phyloP scores from a whole-genome alignment of 2,329 filamentous ascomycete genomes.

The Aspergillus sp. region DNA sequence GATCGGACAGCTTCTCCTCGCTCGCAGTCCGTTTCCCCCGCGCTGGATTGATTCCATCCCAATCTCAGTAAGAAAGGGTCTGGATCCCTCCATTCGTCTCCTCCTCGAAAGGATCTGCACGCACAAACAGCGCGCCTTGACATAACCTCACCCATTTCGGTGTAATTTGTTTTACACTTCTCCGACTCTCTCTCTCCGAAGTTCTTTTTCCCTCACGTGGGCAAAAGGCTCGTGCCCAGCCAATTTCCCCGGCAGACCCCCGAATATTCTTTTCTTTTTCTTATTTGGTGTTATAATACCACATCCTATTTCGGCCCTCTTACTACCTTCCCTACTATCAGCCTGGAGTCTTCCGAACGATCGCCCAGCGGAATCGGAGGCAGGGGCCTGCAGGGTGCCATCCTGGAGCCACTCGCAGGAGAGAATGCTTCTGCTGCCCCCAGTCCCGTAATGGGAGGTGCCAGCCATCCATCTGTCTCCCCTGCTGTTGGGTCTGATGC shows the following conservation, averaged over 20 bases:
- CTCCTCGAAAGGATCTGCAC: background rate
- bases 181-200: background rate
- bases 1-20: conserved; percentile 24
- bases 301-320: conserved; percentile 18
- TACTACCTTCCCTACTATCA: conserved; percentile 30
- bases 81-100: background rate
- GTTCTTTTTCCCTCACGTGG: background rate
- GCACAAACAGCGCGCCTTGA: background rate
- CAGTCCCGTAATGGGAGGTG: conserved; percentile 41
- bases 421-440: conserved; percentile 42
- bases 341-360: conserved; percentile 39
- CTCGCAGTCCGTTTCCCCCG: conserved; percentile 3
- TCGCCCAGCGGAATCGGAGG: conserved; percentile 39
- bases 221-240: background rate
- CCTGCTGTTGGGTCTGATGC: conserved; percentile 31
- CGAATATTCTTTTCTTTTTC: conserved; percentile 10
- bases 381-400: conserved; percentile 31
- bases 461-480: conserved; percentile 33
- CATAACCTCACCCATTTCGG: background rate
- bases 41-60: conserved; percentile 17
- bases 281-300: conserved; percentile 8
- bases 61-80: conserved; percentile 11
- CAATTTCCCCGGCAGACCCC: background rate
- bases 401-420: conserved; percentile 27
- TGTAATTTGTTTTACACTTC: background rate